Conservation (phyloP, 2,329 filamentous ascomycete species). For the Neoscytalidium dimidiatum region DNA sequence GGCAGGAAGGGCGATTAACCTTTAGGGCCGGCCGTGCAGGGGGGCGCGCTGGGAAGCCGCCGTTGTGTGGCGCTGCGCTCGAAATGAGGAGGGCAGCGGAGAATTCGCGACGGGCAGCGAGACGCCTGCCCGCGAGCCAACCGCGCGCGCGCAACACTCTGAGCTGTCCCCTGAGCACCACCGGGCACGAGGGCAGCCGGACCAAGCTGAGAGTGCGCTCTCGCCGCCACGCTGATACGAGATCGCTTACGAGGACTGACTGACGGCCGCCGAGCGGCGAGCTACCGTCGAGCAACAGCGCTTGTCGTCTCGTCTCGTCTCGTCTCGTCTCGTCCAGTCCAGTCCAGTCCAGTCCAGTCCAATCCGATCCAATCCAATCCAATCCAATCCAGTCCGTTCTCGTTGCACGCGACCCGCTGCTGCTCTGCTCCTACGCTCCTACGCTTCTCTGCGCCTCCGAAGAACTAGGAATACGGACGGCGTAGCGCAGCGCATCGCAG, state of each 20-base stretch:
- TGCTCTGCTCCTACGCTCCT: no score
- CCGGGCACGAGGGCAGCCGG: background rate
- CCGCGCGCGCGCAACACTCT: constrained; percentile 22
- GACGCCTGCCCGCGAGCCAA: constrained; percentile 34
- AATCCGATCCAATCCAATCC: no score
- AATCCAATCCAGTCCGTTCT: no score
- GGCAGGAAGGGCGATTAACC: constrained; percentile 33
- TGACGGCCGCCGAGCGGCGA: background rate
- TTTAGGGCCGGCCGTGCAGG: constrained; percentile 35
- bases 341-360: background rate
- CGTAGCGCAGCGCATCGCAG: no score
- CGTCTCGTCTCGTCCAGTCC: background rate
- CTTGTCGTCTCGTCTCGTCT: background rate
- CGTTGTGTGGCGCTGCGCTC: constrained; percentile 23
- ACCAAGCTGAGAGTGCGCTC: background rate
- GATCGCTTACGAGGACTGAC: constrained; percentile 16
- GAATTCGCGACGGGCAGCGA: constrained; percentile 20
- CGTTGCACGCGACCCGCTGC: no score
- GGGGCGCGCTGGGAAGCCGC: constrained; percentile 22
- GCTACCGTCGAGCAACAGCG: background rate
- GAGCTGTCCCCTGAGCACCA: no score
- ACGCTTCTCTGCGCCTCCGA: no score
- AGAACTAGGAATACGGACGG: no score
- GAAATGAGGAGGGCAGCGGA: constrained; percentile 12
- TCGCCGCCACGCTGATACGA: constrained; percentile 14